Evolutionary conservation across 139 green algal species (phyloP).

Genomic region (Marvania coccoides): DNA sequence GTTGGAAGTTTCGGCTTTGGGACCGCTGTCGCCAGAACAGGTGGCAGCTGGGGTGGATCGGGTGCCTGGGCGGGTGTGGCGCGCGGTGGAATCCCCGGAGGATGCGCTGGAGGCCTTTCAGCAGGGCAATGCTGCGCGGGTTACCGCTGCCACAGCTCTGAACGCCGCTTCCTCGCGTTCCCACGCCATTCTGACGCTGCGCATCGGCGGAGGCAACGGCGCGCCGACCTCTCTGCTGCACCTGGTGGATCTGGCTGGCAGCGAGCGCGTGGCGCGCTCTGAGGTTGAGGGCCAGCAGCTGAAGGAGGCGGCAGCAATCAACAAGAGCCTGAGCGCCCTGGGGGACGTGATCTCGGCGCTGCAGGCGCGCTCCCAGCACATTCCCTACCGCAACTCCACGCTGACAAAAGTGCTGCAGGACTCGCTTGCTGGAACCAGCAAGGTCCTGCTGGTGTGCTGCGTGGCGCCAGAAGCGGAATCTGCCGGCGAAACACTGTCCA

Average conservation of each 20-base stretch:
- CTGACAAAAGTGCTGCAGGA: constrained; percentile 64
- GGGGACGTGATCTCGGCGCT: constrained; percentile 59
- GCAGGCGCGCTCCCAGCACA: constrained; percentile 38
- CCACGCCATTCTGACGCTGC: constrained; percentile 30
- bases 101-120: constrained; percentile 20
- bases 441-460: constrained; percentile 62
- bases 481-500: constrained; percentile 49
- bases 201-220: constrained; percentile 1
- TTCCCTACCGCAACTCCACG: constrained; percentile 94
- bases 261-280: constrained; percentile 38
- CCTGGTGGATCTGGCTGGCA: constrained; percentile 71
- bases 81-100: constrained; percentile 3
- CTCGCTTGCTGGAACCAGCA: constrained; percentile 25
- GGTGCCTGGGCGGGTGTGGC: constrained; percentile 34
- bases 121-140: constrained; percentile 11
- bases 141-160: constrained; percentile 22
- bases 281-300: constrained; percentile 47
- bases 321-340: constrained; percentile 69
- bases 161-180: constrained; percentile 33
- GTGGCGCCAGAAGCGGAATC: constrained; percentile 40
- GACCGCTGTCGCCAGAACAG: constrained; percentile 9
- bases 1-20: constrained; percentile 25
- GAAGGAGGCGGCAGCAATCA: constrained; percentile 78
- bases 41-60: constrained; percentile 9
- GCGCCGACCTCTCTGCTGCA: constrained; percentile 36